These are phyloP conservation scores for Rubus idaeus DNA, from an alignment of 306 rosid genomes.

Conservation along the genomic window DNA sequence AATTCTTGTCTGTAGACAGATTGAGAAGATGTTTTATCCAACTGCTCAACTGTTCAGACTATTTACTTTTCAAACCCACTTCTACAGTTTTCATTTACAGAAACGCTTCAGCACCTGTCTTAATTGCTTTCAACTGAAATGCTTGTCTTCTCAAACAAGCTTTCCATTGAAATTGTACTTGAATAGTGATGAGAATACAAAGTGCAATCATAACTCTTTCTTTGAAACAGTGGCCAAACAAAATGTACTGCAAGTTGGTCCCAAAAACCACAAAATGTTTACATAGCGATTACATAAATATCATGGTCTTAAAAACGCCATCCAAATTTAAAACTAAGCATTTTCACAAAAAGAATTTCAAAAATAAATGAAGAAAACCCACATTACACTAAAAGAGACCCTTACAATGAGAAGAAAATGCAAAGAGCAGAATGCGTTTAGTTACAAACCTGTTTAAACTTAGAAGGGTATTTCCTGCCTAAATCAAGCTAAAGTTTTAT, in stretches of 20 bases:
- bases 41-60: background rate
- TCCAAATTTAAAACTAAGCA: background rate
- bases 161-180: background rate
- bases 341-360: background rate
- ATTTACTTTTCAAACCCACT: background rate
- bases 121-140: background rate
- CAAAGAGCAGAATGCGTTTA: conserved; percentile 41
- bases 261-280: background rate
- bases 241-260: background rate
- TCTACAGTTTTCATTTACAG: background rate
- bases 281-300: conserved; percentile 16
- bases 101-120: background rate
- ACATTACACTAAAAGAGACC: conserved; percentile 48
- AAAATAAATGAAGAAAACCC: conserved; percentile 20
- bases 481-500: conserved; percentile 51
- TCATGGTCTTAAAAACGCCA: conserved; percentile 18
- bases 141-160: background rate
- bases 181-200: background rate
- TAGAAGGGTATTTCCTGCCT: conserved; percentile 57
- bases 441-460: conserved; percentile 73
- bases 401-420: conserved; percentile 40
- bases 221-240: background rate
- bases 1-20: background rate
- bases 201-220: background rate
- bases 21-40: background rate